Base-by-base conservation (phyloP, 1,284 basidiomycete genomes). In the Malassezia pachydermatis region DNA sequence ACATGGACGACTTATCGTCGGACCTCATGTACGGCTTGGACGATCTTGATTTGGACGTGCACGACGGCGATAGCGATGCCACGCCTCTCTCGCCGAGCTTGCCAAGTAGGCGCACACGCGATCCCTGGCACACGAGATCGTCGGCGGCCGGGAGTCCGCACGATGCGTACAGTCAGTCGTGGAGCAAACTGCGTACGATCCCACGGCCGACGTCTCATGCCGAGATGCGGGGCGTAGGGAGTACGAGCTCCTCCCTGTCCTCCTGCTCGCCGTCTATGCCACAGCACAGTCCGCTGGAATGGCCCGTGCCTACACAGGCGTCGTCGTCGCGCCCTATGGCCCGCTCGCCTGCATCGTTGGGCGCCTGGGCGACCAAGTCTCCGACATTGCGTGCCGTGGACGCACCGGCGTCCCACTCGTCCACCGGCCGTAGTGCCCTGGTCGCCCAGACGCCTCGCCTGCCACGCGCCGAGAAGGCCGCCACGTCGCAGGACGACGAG, bases 161-260 rank as follows among this genome's bases (percentile, higher is more conserved):
- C 28, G 14, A 36, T 11, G 44, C 46, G 29, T 41, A 58, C 23
- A 58, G 57, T 54, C 54, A 58, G 14, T 44, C 57, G 24, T 47
- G 58, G 36, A 59, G 51, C 36, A 70, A 70, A 38, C 61, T 70
- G 14, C 46, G 59, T 2, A 65, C 60, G 2, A 57, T 70, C 7
- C 43, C 55, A 3, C 60, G 67, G 3, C 61, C 63, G 11, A 42
- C 54, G 11, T n/a, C n/a, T n/a, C 38, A 46, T 20, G 63, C 58
- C 24, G 41, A 41, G 2, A 59, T 57, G 44, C 9, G 16, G 36
- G 3, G 54, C 32, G 29, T 16, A 56, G 17, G 50, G 48, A 9
- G 47, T 53, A 30, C 45, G 19, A 13, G 30, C 23, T 5, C 27
- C 28, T 46, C 49, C 14, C 13, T 30, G 10, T 39, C 45, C 22